Conservation (phyloP, 202 grass and related monocot genomes). For the Alloteropsis angusta region DNA sequence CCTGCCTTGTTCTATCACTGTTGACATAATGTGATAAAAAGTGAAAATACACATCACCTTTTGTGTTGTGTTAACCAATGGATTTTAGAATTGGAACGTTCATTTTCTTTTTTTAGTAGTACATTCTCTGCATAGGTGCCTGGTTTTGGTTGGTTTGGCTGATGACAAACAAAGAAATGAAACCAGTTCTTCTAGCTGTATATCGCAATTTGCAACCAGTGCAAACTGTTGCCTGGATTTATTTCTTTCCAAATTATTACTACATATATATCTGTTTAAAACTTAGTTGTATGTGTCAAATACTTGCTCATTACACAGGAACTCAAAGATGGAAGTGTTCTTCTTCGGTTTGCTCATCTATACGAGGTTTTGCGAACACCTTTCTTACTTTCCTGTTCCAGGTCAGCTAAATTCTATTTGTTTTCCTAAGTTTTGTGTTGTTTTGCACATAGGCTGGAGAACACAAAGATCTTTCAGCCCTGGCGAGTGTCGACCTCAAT, state of each 20-base stretch:
- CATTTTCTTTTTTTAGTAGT: neutral
- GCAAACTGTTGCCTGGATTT: neutral
- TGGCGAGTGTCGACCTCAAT: constrained; percentile 59
- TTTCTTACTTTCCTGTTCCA: neutral
- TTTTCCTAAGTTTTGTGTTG: constrained; percentile 9
- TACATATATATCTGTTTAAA: neutral
- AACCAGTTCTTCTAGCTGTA: neutral
- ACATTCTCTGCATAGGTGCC: neutral
- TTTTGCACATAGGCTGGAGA: constrained; percentile 44
- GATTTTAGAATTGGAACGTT: neutral
- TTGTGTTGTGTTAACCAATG: neutral
- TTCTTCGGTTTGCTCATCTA: constrained; percentile 83
- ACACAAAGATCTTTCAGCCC: constrained; percentile 66
- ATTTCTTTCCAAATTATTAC: neutral
- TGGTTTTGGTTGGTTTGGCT: neutral
- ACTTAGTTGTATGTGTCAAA: constrained; percentile 9
- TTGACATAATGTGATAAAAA: neutral
- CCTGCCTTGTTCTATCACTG: neutral
- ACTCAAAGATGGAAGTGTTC: constrained; percentile 68
- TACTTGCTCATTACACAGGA: constrained; percentile 31
- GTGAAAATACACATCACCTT: neutral
- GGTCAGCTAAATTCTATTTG: neutral
- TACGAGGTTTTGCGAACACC: constrained; percentile 49
- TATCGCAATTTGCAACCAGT: neutral
- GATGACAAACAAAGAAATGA: neutral